These are phyloP conservation scores for Clarireedia homoeocarpa DNA, from an alignment of 2,329 filamentous ascomycete genomes.

Conservation along the genomic window DNA sequence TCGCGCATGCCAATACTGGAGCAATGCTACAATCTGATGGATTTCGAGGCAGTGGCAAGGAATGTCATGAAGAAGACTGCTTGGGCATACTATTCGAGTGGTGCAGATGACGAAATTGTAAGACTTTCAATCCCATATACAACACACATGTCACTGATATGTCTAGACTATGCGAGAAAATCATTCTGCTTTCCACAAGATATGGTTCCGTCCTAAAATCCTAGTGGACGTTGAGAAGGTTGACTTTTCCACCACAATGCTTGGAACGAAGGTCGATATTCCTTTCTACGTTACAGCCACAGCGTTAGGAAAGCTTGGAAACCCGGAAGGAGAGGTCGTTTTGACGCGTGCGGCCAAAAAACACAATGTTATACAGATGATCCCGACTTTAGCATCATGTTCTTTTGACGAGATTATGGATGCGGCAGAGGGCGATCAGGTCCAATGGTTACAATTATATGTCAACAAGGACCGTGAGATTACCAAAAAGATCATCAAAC, in stretches of 20 bases:
- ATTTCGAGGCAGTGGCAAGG: conserved; percentile 91
- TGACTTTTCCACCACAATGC: conserved; percentile 86
- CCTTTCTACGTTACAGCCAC: conserved; percentile 97
- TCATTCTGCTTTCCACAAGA: conserved; percentile 91
- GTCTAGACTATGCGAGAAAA: conserved; percentile 85
- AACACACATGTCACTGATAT: conserved; percentile 13
- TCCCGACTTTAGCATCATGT: conserved; percentile 91
- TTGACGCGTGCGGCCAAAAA: conserved; percentile 76
- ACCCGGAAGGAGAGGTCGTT: conserved; percentile 89
- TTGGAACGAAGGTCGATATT: conserved; percentile 73
- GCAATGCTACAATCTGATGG: conserved; percentile 88
- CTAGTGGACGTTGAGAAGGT: conserved; percentile 85
- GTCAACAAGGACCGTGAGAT: conserved; percentile 93
- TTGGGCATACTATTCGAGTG: conserved; percentile 97
- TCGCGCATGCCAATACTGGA: conserved; percentile 69
- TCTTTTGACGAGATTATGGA: conserved; percentile 97
- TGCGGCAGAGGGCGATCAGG: conserved; percentile 68
- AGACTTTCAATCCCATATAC: conserved; percentile 23
- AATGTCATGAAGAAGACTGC: conserved; percentile 91
- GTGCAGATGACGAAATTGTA: conserved; percentile 82
- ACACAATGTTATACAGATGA: conserved; percentile 96
- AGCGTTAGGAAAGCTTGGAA: conserved; percentile 86
- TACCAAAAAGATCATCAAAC: conserved; percentile 81
- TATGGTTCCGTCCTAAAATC: conserved; percentile 89
- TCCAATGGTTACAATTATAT: conserved; percentile 92